Evolutionary conservation across 2,329 filamentous ascomycete species (phyloP).

Genomic region (Huntiella bhutanensis): DNA sequence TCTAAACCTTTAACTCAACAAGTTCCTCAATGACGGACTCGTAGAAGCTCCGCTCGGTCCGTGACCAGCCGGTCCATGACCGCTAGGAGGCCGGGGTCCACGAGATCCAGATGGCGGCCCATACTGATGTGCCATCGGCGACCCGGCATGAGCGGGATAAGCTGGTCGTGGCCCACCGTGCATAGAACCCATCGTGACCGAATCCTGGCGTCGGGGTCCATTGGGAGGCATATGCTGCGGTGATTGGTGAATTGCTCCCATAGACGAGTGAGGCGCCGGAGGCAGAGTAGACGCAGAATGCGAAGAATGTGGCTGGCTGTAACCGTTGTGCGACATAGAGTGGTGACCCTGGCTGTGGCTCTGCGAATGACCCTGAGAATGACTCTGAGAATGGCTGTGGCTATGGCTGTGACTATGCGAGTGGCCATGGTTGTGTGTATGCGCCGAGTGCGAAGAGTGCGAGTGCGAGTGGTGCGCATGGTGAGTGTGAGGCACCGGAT

Average conservation of each 20-base stretch:
- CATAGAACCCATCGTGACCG: slow-evolving; percentile 1
- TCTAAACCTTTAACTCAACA: slow-evolving; percentile 37
- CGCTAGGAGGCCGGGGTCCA: slow-evolving; percentile 32
- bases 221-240: slow-evolving; percentile 1
- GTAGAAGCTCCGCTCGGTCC: slow-evolving; percentile 20
- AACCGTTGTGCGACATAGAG: background rate
- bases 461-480: background rate
- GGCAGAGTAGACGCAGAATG: background rate
- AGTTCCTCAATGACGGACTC: slow-evolving; percentile 55
- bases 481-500: slow-evolving; percentile 3
- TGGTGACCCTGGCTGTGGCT: background rate
- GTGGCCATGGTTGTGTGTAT: background rate
- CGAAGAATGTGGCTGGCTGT: background rate
- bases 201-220: slow-evolving; percentile 2
- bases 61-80: slow-evolving; percentile 33
- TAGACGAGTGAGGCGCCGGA: background rate
- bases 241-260: slow-evolving; percentile 7
- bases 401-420: background rate
- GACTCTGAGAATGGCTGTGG: background rate
- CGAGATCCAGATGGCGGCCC: slow-evolving; percentile 11
- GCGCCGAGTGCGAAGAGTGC: slow-evolving; percentile 2
- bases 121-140: slow-evolving; percentile 1
- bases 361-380: background rate
- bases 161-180: slow-evolving; percentile 2
- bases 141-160: slow-evolving; percentile 2